Evolutionary conservation across 202 grass and related monocot species (phyloP), one percentile per base, ranked within the genome.

Genomic region (Bolboschoenoplectus hybrid): DNA sequence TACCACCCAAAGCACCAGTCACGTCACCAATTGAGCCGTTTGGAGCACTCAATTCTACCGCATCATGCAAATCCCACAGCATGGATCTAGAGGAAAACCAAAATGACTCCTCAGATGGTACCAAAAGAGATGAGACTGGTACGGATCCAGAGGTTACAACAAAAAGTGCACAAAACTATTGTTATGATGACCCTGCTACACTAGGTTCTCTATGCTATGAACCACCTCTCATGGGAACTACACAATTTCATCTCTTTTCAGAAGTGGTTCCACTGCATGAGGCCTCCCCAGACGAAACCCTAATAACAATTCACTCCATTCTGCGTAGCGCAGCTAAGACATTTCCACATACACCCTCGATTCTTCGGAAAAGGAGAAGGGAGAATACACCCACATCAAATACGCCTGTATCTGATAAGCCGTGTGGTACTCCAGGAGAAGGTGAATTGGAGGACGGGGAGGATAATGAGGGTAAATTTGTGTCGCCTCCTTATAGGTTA

Each of bases 401-500:
- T 79, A 94, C 85, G 82, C 82, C 86, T 78, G 82, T 85, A 74
- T 90, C 86, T 49, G 85, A 83, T 70, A 49, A 88, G 26, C 82
- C 55, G 14, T 91, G 86, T 89, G 83, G 17, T 85, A 83, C 90
- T 82, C 64, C 82, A 88, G 91, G 87, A 92, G 75, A 84, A 66
- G 83, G 49, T 43, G 38, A 60, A 63, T 44, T 65, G 8, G 76
- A 66, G 84, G 83, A 70, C 66, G 68, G 52, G 55, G 89, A 89
- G 85, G 88, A 80, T 63, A 89, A 86, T 81, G 85, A 87, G 81
- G 88, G 83, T 71, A 90, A 88, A 79, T 88, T 89, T 89, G 70
- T 91, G 87, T 94, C 97, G 78, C 97, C 97, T 86, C 89, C 85
- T 4, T 97, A 99, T 89, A 89, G 86, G 88, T 91, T 91, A 81